Evolutionary conservation across 495 filamentous ascomycete species (phyloP), one percentile per base, ranked within the genome.

Genomic region (Astrocystis sublimbata): DNA sequence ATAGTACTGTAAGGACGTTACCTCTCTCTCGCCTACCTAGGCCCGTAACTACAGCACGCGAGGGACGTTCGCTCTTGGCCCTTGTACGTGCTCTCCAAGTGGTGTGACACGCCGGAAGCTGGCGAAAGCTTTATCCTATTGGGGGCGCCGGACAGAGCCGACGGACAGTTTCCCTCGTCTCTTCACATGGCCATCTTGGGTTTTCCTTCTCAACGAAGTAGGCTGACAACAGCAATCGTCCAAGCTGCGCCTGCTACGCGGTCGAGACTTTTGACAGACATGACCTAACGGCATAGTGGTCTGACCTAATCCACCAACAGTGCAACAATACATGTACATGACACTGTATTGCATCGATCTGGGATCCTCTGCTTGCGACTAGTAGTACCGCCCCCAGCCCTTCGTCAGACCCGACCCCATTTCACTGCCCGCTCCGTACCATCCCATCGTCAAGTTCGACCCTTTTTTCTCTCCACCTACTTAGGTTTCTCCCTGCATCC

Each of bases 401-500:
- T n/a, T 17, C 40, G 21, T 8, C 40, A 28, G 10, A 19, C 54
- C 54, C 54, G n/a, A n/a, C 46, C 54, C 54, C 54, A 23, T 45
- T 12, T 35, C 28, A 26, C 54, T 57, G 23, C 51, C 35, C 19
- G 19, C 41, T 57, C 33, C 53, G 38, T 55, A 36, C 52, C 12
- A 57, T 45, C 23, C 40, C 31, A 15, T 38, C 42, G 12, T 57
- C 40, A 40, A 43, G 8, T 30, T 4, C 40, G 54, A 45, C 26
- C 45, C 57, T 40, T 50, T 36, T 46, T 59, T 47, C 17, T 17
- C 45, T 60, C 57, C 45, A 38, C 43, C 31, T 19, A 21, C 23
- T 60, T 26, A 40, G 30, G 45, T 42, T 51, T 60, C 57, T 60
- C 45, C 57, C 57, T 50, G 43, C 57, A 60, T 49, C 43, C 30